A percentile compares a stretch with the other conserved stretches of the same genome.
Evolutionary conservation across 177 flowering plant genomes (phyloP).

Genomic region (Telopea speciosissima): DNA sequence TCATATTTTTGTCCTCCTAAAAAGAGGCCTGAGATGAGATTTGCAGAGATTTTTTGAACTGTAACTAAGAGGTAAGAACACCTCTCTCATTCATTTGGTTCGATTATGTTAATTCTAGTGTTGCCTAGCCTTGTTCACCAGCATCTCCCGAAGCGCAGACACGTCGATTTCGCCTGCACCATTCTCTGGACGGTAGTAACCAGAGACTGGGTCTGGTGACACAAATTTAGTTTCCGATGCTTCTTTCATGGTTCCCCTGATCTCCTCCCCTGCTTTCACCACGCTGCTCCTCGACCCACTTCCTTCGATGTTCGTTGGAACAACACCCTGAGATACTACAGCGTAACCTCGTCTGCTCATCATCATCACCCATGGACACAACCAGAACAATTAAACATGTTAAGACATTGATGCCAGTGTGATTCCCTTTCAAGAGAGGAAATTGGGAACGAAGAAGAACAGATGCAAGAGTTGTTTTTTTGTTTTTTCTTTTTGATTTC

Average conservation of each 20-base stretch:
- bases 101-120: not conserved
- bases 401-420: too few species aligned
- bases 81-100: too few species aligned
- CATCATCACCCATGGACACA: too few species aligned
- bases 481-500: too few species aligned
- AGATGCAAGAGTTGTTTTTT: too few species aligned
- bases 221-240: conserved; percentile 33
- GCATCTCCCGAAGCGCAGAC: conserved; percentile 50
- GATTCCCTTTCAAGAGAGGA: too few species aligned
- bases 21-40: too few species aligned
- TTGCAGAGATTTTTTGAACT: too few species aligned
- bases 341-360: conserved; percentile 46
- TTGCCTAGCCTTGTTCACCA: conserved; percentile 33
- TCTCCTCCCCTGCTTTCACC: not conserved
- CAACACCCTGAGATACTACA: conserved; percentile 25
- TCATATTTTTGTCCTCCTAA: too few species aligned
- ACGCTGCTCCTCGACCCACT: conserved; percentile 22
- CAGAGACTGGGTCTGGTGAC: conserved; percentile 88
- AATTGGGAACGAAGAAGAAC: too few species aligned
- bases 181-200: conserved; percentile 69
- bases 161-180: conserved; percentile 43
- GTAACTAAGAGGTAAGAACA: too few species aligned
- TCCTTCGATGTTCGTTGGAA: conserved; percentile 8
- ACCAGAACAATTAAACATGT: too few species aligned
- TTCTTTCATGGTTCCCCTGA: conserved; percentile 10